Base-by-base conservation (phyloP, 108 stramenopile species). In the Schizochytrium sp. region DNA sequence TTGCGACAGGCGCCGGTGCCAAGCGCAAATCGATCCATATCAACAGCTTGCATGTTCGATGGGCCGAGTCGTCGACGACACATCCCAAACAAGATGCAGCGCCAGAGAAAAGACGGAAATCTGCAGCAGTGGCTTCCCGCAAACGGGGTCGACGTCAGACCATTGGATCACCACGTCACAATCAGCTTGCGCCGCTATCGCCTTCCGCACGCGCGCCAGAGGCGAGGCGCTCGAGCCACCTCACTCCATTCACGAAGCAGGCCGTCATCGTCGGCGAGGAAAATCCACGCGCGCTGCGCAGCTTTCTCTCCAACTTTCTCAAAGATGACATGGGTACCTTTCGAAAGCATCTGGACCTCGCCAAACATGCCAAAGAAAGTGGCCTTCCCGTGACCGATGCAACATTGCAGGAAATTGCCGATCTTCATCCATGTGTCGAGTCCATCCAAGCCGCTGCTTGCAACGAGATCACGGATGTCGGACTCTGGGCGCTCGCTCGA, bases 401-500 rank as follows among this genome's bases (percentile, higher is more conserved):
- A 12, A 83, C 76, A 0, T 4, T 83, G 51, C 76, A 83, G 23
- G 76, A 83, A 45, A 47, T 83, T 12, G 76, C 76, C 16, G 76
- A 83, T 23, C n/a, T 83, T 12, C 76, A 83, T 23, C 76, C 76
- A 25, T 6, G 45, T 23, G 76, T 83, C 6, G 76, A 55, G 51
- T 21, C 23, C 18, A 47, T 83, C 48, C 6, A n/a, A 6, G 48
- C 51, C n/a, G 48, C 48, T 19, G 76, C 16, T 8, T 83, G 76
- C 76, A 83, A 83, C 76, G 76, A 53, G 28, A 83, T 83, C n/a
- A 83, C 76, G 6, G 76, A 83, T 34, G 76, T 83, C 6, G 76
- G 76, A 14, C 51, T 83, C 25, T 83, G 76, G 76, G 76, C 76
- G n/a, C 76, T 83, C 18, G 76, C 76, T 21, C 45, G 76, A 6